Percentiles rank a stretch among this genome's conserved stretches.
These are phyloP conservation scores for Rubus idaeus DNA, from an alignment of 306 rosid genomes.

Conservation along the genomic window DNA sequence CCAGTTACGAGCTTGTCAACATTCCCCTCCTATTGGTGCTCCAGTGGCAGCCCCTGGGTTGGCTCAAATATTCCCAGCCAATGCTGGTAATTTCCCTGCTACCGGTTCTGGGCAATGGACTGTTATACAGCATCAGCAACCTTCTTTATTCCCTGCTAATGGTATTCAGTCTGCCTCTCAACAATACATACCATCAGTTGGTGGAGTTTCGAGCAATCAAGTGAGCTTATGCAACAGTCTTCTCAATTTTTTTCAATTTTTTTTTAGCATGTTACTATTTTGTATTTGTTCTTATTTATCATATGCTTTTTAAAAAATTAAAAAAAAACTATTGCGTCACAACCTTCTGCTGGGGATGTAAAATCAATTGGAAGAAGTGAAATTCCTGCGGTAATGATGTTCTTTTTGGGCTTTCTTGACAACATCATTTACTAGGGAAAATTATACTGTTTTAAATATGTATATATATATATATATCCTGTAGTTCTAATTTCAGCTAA, in stretches of 20 bases:
- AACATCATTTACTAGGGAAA: neutral
- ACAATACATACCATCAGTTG: constrained; percentile 45
- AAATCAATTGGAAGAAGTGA: constrained; percentile 64
- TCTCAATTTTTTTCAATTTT: constrained; percentile 13
- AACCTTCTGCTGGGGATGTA: constrained; percentile 48
- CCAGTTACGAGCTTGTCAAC: constrained; percentile 44
- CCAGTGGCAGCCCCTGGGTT: constrained; percentile 46
- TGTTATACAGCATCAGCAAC: constrained; percentile 54
- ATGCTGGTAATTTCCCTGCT: constrained; percentile 31
- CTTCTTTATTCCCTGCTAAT: constrained; percentile 48
- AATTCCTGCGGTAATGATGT: constrained; percentile 64
- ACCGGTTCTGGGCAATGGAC: constrained; percentile 59
- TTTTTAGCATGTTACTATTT: neutral
- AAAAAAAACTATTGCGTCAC: too few species aligned
- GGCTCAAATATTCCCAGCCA: constrained; percentile 32
- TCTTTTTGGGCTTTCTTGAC: constrained; percentile 15
- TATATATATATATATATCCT: too few species aligned
- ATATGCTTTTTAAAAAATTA: too few species aligned
- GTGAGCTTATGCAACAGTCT: constrained; percentile 37
- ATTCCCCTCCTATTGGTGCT: constrained; percentile 49
- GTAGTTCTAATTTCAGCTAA: neutral
- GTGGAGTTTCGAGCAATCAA: constrained; percentile 63
- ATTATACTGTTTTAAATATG: neutral
- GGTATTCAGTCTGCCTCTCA: constrained; percentile 46
- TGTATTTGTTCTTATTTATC: too few species aligned